Conservation (phyloP, 169 alveolate genomes). For the Eimeria brunetti region DNA sequence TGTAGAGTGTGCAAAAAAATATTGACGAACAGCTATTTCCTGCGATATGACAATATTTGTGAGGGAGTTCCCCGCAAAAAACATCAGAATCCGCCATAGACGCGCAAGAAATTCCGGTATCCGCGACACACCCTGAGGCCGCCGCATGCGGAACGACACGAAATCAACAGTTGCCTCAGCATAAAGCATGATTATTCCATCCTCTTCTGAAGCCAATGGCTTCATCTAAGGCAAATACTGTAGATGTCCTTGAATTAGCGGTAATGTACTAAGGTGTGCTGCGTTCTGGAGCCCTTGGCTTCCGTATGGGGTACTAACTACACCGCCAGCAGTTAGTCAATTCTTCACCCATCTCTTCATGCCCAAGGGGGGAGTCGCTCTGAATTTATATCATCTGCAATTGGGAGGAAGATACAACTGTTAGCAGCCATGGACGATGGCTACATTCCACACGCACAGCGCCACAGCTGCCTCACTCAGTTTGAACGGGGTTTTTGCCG, state of each 20-base stretch:
- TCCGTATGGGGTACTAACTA: not conserved
- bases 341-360: not conserved
- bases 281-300: not conserved
- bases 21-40: not conserved
- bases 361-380: no score
- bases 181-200: not conserved
- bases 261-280: not conserved
- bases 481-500: not conserved
- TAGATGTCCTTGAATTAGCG: not conserved
- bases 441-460: not conserved
- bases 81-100: not conserved
- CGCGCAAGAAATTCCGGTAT: not conserved
- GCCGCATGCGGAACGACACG: not conserved
- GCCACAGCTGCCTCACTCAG: not conserved
- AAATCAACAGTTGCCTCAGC: not conserved
- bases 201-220: not conserved
- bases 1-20: not conserved
- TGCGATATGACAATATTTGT: not conserved
- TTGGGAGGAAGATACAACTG: not conserved
- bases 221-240: not conserved
- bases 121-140: not conserved
- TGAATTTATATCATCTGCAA: not conserved
- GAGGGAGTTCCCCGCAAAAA: not conserved
- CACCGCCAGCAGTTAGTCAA: not conserved
- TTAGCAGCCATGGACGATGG: slow-evolving; percentile 10